Conservation (phyloP, 192 early-diverging fungal species). For the Lobosporangium transversale region DNA sequence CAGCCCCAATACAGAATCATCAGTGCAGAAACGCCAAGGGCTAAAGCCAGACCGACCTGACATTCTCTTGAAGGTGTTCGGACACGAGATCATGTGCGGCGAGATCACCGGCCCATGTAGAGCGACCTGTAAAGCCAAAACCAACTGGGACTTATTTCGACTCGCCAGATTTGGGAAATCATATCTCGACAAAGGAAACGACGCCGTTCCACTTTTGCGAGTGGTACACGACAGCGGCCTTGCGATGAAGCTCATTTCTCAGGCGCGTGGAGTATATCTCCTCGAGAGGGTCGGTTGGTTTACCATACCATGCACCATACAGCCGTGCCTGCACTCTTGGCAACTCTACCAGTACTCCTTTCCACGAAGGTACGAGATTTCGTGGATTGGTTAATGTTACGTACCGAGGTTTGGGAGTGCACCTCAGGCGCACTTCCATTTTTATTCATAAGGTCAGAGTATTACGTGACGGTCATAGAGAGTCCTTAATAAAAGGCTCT, state of each 20-base stretch:
- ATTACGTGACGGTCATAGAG: no score
- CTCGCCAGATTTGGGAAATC: slow-evolving; percentile 21
- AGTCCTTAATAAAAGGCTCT: no score
- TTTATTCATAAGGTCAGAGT: no score
- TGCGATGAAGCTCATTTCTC: no score
- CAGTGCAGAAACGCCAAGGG: slow-evolving; percentile 23
- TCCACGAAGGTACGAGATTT: slow-evolving; percentile 19
- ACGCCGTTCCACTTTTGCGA: slow-evolving; percentile 10
- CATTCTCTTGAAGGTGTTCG: slow-evolving; percentile 15
- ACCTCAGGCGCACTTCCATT: no score
- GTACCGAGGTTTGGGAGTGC: no score
- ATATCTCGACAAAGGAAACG: slow-evolving; percentile 16
- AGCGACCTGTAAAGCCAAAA: slow-evolving; percentile 18
- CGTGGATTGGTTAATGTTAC: no score
- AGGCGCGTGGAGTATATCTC: no score
- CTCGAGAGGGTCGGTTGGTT: no score
- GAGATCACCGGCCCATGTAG: slow-evolving; percentile 31
- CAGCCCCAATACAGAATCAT: slow-evolving; percentile 28
- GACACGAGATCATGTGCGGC: slow-evolving; percentile 23
- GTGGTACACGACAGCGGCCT: slow-evolving; percentile 17
- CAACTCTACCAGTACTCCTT: slow-evolving; percentile 20
- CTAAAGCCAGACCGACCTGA: slow-evolving; percentile 35
- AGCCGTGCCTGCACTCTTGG: slow-evolving; percentile 21
- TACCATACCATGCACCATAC: no score
- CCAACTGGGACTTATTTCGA: slow-evolving; percentile 28